Evolutionary conservation across 2,329 filamentous ascomycete species (phyloP).

Genomic region (Xylaria sp.): DNA sequence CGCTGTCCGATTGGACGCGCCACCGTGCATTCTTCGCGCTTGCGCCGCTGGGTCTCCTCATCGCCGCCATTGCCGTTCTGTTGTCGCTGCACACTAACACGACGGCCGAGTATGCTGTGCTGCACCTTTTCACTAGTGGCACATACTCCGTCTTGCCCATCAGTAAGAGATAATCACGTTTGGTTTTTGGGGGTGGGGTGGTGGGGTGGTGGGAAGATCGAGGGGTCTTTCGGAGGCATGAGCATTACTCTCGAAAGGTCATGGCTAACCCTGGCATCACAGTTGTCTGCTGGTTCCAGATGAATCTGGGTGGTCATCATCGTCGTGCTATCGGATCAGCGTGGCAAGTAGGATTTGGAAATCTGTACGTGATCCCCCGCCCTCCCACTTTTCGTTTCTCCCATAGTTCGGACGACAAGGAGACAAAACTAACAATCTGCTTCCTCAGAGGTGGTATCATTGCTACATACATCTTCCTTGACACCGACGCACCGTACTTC

Average conservation of each 20-base stretch:
- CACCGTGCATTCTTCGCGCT: slow-evolving; percentile 80
- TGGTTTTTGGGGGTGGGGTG: too few relatives aligned
- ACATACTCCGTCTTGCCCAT: slow-evolving; percentile 90
- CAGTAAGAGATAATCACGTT: slow-evolving; percentile 38
- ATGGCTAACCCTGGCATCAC: not conserved
- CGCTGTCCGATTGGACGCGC: slow-evolving; percentile 69
- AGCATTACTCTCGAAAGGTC: not conserved
- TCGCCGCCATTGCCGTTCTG: slow-evolving; percentile 78
- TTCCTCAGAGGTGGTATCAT: slow-evolving; percentile 68
- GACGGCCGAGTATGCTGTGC: slow-evolving; percentile 73
- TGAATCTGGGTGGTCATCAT: slow-evolving; percentile 77
- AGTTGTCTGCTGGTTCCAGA: slow-evolving; percentile 80
- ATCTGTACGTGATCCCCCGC: slow-evolving; percentile 54
- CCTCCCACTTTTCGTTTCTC: not conserved
- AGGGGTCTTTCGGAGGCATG: too few relatives aligned
- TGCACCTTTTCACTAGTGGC: slow-evolving; percentile 83
- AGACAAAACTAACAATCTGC: slow-evolving; percentile 4
- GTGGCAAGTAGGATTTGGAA: slow-evolving; percentile 81
- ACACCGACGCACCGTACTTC: slow-evolving; percentile 71
- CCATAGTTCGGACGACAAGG: not conserved
- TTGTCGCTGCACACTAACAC: slow-evolving; percentile 72
- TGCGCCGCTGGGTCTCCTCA: slow-evolving; percentile 69
- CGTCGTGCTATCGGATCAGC: slow-evolving; percentile 71
- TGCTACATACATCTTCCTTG: slow-evolving; percentile 72
- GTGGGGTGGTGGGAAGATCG: too few relatives aligned